Percentiles rank a stretch among this genome's conserved stretches.
These are phyloP conservation scores for Starmerella sirachaensis DNA, from an alignment of 805 yeast genomes.

Conservation along the genomic window DNA sequence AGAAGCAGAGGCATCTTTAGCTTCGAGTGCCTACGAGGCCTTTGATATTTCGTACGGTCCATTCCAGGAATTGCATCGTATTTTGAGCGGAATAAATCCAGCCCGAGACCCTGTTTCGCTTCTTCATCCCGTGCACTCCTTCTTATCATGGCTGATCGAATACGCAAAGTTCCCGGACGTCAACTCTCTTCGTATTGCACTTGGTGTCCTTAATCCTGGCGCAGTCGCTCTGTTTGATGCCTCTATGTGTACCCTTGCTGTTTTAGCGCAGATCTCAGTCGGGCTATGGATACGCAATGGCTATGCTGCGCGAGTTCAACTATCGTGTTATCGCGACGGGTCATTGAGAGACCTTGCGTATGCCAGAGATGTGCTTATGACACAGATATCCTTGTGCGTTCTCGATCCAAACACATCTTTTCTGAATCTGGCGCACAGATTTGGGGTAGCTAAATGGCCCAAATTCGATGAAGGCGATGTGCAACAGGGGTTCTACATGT, in stretches of 20 bases:
- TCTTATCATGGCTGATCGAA: conserved; percentile 60
- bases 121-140: conserved; percentile 69
- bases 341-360: conserved; percentile 76
- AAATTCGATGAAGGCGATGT: conserved; percentile 31
- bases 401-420: conserved; percentile 46
- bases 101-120: conserved; percentile 46
- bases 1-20: not conserved
- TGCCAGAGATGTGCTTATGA: conserved; percentile 60
- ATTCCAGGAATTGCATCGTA: not conserved
- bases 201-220: conserved; percentile 11
- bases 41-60: conserved; percentile 1
- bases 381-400: conserved; percentile 48
- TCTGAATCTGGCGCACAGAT: conserved; percentile 49
- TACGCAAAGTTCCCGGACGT: conserved; percentile 27
- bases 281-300: conserved; percentile 97
- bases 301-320: conserved; percentile 61
- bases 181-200: conserved; percentile 20
- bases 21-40: no score
- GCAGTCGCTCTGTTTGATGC: conserved; percentile 43
- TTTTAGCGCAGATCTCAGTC: conserved; percentile 70
- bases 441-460: conserved; percentile 56
- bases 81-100: conserved; percentile 34
- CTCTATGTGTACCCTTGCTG: conserved; percentile 63
- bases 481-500: conserved; percentile 43
- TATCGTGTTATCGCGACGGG: conserved; percentile 63